Evolutionary conservation across 306 rosid species (phyloP), one percentile per base, ranked within the genome.

Genomic region (Inga laurina): DNA sequence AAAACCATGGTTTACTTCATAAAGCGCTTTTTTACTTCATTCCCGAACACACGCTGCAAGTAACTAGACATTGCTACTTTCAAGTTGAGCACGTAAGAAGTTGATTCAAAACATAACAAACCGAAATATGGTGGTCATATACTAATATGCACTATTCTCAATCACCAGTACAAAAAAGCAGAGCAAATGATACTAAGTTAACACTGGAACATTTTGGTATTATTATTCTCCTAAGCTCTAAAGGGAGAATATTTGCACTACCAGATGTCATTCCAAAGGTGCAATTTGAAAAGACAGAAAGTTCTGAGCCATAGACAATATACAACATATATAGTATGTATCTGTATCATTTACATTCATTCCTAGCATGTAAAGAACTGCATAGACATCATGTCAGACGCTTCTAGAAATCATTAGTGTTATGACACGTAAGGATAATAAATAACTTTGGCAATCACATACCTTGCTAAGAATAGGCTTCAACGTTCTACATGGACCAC

Each of bases 401-500:
- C 49, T 82, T 73, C 19, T 13, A 24, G 39, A 39, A 27, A n/a
- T 15, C 73, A 66, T 14, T 13, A 65, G 75, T 46, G 61, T 52
- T 3, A n/a, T 61, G 77, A 70, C 44, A 71, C 48, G 27, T 67
- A 44, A 74, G 27, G 35, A 19, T 27, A 30, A 49, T 46, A 43
- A 30, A 80, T 59, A 14, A 57, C 21, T 30, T 19, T 14, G 30
- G 5, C 57, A 27, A 62, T 77, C 72, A 75, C 51, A 61, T 90
- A 90, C 95, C 92, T 84, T 91, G 39, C 93, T 85, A 59, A 91
- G 93, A 84, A 91, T 87, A 84, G 95, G 95, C 88, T 91, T 90
- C 85, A 91, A 83, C n/a, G 95, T 91, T 77, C 95, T 87, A 84
- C 95, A 91, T 0, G 95, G 93, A 65, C 95, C 95, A 51, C 95